Evolutionary conservation across 2,329 filamentous ascomycete genomes (phyloP), one percentile per base, ranked within the genome.

Genomic region (Nannizziopsis arthrosporioides): DNA sequence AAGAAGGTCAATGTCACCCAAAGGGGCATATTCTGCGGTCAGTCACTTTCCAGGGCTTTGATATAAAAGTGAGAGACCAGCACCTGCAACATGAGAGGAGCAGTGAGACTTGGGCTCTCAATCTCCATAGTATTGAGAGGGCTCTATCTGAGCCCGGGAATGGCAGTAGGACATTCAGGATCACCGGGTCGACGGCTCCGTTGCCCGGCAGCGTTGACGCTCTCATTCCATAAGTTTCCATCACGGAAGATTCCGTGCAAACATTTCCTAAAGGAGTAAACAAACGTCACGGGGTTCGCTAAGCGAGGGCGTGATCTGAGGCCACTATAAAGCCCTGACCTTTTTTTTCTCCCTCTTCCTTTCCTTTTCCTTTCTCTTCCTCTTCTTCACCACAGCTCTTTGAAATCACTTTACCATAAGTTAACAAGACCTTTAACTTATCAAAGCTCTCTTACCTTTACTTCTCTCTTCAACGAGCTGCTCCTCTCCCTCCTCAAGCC

Each of bases 241-340:
- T 11, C 10, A 31, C 36, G 27, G 37, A 47, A 34, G 9, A n/a
- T 35, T 14, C 27, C 44, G 15, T 14, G 2, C 32, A 47, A 27
- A 31, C 37, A 10, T 35, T 10, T 11, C 36, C 44, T 17, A 31
- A 31, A 14, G 41, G 22, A 7, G 22, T 4, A 27, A 27, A 27
- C 22, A 27, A 27, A 27, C 22, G 22, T 27, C 22, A 27, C 22
- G 22, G 22, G 22, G 22, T 27, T 3, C 22, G 27, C 37, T 42
- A 35, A 47, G 45, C 39, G 45, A 35, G 38, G 8, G 27, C 37
- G 37, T 36, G 45, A 41, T 40, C 44, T 41, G 38, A 47, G 37
- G 37, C 38, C 39, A 47, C 18, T 42, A 47, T 44, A 44, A 42
- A 44, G 14, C 1, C 22, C n/a, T 34, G 9, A 18, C 22, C 8